These are phyloP conservation scores for Phytophthora multivora DNA, from an alignment of 352 stramenopile genomes.

Conservation along the genomic window DNA sequence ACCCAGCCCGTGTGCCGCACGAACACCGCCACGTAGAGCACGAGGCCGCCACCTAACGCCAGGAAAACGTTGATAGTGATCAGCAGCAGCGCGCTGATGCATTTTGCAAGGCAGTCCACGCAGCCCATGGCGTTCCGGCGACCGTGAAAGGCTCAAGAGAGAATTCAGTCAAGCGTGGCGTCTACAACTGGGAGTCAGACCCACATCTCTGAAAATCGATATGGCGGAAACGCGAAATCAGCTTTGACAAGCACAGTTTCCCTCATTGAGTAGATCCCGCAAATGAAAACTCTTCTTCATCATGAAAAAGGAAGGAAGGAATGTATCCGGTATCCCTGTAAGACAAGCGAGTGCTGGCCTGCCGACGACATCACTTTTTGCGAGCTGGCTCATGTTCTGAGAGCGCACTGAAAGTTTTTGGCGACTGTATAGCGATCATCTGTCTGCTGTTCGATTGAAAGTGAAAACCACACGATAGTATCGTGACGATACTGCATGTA, in stretches of 20 bases:
- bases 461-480: conserved; percentile 11
- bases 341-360: no score
- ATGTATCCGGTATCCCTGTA: no score
- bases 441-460: conserved; percentile 8
- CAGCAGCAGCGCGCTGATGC: conserved; percentile 47
- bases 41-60: conserved; percentile 51
- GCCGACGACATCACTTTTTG: neutral
- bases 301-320: no score
- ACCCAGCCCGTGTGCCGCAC: conserved; percentile 56
- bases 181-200: conserved; percentile 23
- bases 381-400: conserved; percentile 4
- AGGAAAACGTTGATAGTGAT: conserved; percentile 67
- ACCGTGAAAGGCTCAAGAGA: neutral
- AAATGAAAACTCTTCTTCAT: no score
- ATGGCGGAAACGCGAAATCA: neutral
- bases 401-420: conserved; percentile 3
- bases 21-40: conserved; percentile 56
- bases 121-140: conserved; percentile 31
- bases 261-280: neutral
- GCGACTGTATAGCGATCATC: conserved; percentile 9
- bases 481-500: conserved; percentile 3
- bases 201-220: conserved; percentile 13
- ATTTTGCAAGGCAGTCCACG: conserved; percentile 32
- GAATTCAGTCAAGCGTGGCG: conserved; percentile 18
- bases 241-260: neutral